phyloP scores from a whole-genome alignment of 73 alveolate genomes.

The Symbiodinium pilosum region DNA sequence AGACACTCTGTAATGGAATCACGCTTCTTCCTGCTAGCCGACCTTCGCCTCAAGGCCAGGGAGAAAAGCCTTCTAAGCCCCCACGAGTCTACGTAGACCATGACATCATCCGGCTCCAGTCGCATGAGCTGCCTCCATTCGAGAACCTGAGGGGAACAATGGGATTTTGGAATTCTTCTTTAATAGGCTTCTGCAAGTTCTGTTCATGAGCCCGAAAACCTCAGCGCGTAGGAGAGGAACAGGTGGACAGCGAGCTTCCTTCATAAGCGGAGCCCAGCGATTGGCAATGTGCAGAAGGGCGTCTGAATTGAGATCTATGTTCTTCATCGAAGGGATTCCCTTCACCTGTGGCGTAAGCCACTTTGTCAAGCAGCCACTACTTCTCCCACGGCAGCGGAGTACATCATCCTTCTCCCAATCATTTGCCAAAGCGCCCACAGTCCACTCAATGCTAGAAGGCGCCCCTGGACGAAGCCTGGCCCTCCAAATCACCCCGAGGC shows the following conservation, averaged over 20 bases:
- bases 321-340: not conserved
- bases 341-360: not conserved
- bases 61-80: not conserved
- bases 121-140: not conserved
- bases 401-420: not conserved
- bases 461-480: no score
- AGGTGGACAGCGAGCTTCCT: not conserved
- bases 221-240: not conserved
- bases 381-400: not conserved
- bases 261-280: not conserved
- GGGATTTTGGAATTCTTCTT: not conserved
- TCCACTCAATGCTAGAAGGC: no score
- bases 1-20: not conserved
- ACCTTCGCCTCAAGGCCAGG: not conserved
- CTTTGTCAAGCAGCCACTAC: not conserved
- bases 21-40: not conserved
- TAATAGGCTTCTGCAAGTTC: no score
- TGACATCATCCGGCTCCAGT: not conserved
- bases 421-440: not conserved
- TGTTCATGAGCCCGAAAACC: not conserved
- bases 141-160: not conserved
- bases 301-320: not conserved
- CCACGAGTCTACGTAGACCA: not conserved
- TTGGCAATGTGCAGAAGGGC: not conserved
- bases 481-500: no score